phyloP scores from a whole-genome alignment of 805 yeast genomes.

The Komagataella kurtzmanii region DNA sequence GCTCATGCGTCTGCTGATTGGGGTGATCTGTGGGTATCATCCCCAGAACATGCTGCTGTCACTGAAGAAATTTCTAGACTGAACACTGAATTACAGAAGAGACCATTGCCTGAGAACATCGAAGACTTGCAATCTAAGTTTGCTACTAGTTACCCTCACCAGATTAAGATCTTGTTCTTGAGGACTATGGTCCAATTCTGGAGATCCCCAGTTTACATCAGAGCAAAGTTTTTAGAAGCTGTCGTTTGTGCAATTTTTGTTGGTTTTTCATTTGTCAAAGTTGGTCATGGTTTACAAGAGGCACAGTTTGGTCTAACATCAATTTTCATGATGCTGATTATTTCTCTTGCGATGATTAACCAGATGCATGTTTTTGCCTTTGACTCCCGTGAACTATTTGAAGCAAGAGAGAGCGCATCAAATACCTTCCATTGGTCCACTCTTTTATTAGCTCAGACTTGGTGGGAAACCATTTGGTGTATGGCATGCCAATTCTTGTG shows the following conservation, averaged over 20 bases:
- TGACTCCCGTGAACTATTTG: slow-evolving; percentile 46
- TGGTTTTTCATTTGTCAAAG: slow-evolving; percentile 48
- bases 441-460: slow-evolving; percentile 36
- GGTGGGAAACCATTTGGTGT: slow-evolving; percentile 52
- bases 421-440: slow-evolving; percentile 65
- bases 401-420: slow-evolving; percentile 57
- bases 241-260: slow-evolving; percentile 30
- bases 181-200: slow-evolving; percentile 29
- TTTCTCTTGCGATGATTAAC: slow-evolving; percentile 47
- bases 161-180: slow-evolving; percentile 18
- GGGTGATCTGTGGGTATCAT: slow-evolving; percentile 44
- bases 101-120: slow-evolving; percentile 3
- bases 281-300: slow-evolving; percentile 36
- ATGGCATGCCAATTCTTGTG: slow-evolving; percentile 33
- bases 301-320: slow-evolving; percentile 42
- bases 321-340: slow-evolving; percentile 40
- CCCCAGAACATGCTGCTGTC: slow-evolving; percentile 15
- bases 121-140: slow-evolving; percentile 10
- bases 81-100: slow-evolving; percentile 6
- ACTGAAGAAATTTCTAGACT: slow-evolving; percentile 17
- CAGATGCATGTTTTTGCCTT: slow-evolving; percentile 52
- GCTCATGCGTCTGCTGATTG: slow-evolving; percentile 46
- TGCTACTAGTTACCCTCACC: slow-evolving; percentile 33
- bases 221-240: slow-evolving; percentile 31
- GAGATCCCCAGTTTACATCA: slow-evolving; percentile 34